Evolutionary conservation across 495 filamentous ascomycete species (phyloP).

Genomic region (Astrocystis sublimbata): DNA sequence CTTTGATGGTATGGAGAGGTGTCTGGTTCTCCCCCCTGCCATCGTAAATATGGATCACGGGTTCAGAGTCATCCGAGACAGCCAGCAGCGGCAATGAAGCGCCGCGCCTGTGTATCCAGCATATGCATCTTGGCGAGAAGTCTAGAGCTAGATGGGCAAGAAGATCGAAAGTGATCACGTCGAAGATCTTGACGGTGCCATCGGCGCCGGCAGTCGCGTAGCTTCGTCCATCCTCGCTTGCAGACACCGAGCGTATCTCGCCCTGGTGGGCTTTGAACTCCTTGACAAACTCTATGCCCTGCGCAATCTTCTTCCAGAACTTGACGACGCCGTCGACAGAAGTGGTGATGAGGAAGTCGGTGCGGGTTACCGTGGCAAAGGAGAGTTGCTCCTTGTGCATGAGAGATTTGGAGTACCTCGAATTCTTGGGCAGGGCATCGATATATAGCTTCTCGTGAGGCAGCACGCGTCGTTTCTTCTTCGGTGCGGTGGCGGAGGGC

Average conservation of each 20-base stretch:
- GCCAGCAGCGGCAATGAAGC: constrained; percentile 84
- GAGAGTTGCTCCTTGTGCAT: constrained; percentile 97
- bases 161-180: constrained; percentile 93
- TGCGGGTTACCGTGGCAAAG: constrained; percentile 85
- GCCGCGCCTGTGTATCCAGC: constrained; percentile 90
- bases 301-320: constrained; percentile 96
- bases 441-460: constrained; percentile 94
- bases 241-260: constrained; percentile 78
- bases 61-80: constrained; percentile 77
- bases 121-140: constrained; percentile 73
- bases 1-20: constrained; percentile 71
- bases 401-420: constrained; percentile 90
- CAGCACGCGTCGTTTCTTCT: constrained; percentile 89
- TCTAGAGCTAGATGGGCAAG: constrained; percentile 77
- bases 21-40: constrained; percentile 76
- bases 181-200: constrained; percentile 91
- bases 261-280: constrained; percentile 90
- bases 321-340: constrained; percentile 93
- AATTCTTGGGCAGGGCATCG: constrained; percentile 78
- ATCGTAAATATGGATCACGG: constrained; percentile 79
- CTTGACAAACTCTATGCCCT: constrained; percentile 95
- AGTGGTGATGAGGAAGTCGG: constrained; percentile 92
- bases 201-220: constrained; percentile 88
- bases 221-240: constrained; percentile 87
- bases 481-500: constrained; percentile 67